phyloP scores from a whole-genome alignment of 495 filamentous ascomycete species.

The Melanomma pulvis-pyrius region DNA sequence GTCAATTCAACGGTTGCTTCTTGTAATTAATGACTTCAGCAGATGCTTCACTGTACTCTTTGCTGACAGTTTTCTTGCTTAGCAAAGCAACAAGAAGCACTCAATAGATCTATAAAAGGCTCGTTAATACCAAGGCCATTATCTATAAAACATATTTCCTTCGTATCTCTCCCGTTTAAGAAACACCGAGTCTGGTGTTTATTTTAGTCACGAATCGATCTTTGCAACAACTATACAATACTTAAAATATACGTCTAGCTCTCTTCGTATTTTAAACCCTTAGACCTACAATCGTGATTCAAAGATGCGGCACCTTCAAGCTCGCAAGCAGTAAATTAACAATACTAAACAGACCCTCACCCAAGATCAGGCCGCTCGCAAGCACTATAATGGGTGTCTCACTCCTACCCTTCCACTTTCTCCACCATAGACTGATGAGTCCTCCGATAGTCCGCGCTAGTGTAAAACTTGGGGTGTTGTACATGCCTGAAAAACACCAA shows the following conservation, averaged over 20 bases:
- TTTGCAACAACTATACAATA: no score
- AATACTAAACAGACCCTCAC: conserved; percentile 93
- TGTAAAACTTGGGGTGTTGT: conserved; percentile 95
- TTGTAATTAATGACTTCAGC: no score
- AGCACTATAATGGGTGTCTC: conserved; percentile 65
- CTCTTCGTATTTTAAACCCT: not conserved
- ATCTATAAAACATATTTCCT: no score
- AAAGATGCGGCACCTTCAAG: conserved; percentile 61
- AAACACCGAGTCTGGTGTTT: no score
- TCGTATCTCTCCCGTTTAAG: no score
- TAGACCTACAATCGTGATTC: not conserved
- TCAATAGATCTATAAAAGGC: no score
- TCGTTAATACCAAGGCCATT: no score
- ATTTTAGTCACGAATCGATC: no score
- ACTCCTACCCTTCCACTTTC: conserved; percentile 50
- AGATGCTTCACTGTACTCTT: no score
- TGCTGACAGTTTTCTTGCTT: no score
- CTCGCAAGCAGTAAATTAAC: conserved; percentile 85
- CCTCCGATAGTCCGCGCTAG: conserved; percentile 87
- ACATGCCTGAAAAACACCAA: conserved; percentile 67
- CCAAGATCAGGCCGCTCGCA: conserved; percentile 81
- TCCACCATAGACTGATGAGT: conserved; percentile 82
- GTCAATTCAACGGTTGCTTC: no score
- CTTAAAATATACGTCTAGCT: not conserved
- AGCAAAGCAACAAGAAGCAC: no score